A percentile compares a stretch with the other conserved stretches of the same genome.
Evolutionary conservation across 2,329 filamentous ascomycete genomes (phyloP).

Genomic region (Cadophora sp.): DNA sequence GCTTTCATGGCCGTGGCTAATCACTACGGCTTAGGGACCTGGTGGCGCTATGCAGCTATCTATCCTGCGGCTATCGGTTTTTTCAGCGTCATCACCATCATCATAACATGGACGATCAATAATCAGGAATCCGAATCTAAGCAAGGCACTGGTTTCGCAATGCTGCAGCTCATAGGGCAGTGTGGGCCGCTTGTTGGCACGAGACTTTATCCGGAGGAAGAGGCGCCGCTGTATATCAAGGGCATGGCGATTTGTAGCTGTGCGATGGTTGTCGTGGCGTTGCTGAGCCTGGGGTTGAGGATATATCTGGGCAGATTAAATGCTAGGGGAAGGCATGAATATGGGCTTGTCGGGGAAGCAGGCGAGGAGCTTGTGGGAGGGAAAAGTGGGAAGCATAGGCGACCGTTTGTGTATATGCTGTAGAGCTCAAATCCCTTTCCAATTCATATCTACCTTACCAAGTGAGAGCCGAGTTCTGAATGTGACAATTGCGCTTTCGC

Average conservation of each 20-base stretch:
- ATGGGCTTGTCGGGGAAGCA: conserved; percentile 32
- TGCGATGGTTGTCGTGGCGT: conserved; percentile 55
- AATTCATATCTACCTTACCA: not conserved
- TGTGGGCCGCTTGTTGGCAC: conserved; percentile 53
- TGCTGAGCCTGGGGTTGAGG: conserved; percentile 51
- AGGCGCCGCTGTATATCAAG: conserved; percentile 55
- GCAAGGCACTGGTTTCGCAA: conserved; percentile 77
- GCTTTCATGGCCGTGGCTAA: conserved; percentile 65
- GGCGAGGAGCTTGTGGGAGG: conserved; percentile 24
- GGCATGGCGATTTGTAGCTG: conserved; percentile 58
- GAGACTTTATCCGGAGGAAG: conserved; percentile 58
- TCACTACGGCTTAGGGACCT: conserved; percentile 51
- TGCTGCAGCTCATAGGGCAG: conserved; percentile 75
- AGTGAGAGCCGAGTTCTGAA: not conserved
- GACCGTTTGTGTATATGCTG: conserved; percentile 36
- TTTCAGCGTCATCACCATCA: conserved; percentile 82
- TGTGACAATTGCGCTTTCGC: not conserved
- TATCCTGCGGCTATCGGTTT: conserved; percentile 83
- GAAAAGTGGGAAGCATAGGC: conserved; percentile 13
- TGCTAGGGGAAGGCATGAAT: conserved; percentile 25
- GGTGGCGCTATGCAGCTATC: conserved; percentile 72
- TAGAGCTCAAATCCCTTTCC: not conserved
- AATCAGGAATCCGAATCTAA: conserved; percentile 75
- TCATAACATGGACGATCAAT: conserved; percentile 89
- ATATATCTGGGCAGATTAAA: conserved; percentile 41